phyloP scores from a whole-genome alignment of 2,329 filamentous ascomycete species.

The Davidsoniella neocaledoniae region DNA sequence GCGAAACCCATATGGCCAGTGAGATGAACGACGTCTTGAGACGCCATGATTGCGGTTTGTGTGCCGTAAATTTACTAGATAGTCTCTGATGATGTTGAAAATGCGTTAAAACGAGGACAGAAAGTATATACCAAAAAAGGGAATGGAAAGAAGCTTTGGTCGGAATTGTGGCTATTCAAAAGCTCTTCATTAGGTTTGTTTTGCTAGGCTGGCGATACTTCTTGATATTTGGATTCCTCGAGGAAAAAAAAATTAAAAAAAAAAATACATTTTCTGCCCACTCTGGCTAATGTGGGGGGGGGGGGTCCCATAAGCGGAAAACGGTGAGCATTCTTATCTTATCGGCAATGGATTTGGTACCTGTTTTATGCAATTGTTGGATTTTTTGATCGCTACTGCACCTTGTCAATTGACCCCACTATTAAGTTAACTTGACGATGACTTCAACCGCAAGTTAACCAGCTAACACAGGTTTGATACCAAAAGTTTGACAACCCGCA shows the following conservation, averaged over 20 bases:
- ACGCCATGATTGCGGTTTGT: conserved; percentile 23
- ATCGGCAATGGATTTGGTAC: background rate
- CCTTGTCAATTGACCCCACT: conserved; percentile 3
- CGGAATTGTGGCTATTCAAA: background rate
- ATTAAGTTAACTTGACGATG: background rate
- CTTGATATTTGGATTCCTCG: background rate
- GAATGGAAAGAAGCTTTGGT: background rate
- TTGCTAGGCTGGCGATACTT: background rate
- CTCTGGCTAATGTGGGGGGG: conserved; percentile 1
- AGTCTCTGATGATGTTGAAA: background rate
- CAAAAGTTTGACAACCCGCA: background rate
- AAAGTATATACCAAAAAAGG: background rate
- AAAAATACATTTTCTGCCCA: conserved; percentile 11
- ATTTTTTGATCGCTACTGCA: conserved; percentile 2
- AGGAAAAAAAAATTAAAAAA: conserved; percentile 3
- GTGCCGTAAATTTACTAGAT: background rate
- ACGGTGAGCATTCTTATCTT: conserved; percentile 13
- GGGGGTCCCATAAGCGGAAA: conserved; percentile 1
- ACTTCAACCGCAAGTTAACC: conserved; percentile 4
- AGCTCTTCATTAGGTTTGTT: background rate
- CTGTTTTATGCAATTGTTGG: conserved; percentile 4
- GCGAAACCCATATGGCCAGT: conserved; percentile 71
- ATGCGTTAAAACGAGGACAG: background rate
- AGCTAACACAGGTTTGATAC: background rate
- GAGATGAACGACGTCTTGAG: conserved; percentile 46